Evolutionary conservation across 352 stramenopile genomes (phyloP).

Genomic region (Phytophthora syringae): DNA sequence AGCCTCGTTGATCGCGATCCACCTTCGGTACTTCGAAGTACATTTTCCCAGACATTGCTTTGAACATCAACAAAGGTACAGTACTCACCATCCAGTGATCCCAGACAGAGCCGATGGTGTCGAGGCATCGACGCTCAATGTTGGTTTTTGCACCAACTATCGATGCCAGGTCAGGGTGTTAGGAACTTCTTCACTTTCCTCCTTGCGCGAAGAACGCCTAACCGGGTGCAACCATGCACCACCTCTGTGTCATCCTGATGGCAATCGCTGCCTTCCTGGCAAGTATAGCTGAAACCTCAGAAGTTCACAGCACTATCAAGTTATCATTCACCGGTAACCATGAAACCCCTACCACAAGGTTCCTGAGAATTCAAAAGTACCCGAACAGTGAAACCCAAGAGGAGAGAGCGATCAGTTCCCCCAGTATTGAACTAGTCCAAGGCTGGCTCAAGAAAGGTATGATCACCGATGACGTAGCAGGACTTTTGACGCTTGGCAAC

Average conservation of each 20-base stretch:
- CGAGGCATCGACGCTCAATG: too few species aligned
- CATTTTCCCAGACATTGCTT: too few species aligned
- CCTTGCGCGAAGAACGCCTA: too few species aligned
- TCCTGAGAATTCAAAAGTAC: not conserved
- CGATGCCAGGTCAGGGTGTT: too few species aligned
- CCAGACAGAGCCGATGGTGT: too few species aligned
- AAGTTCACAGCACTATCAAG: too few species aligned
- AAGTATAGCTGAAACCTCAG: not conserved
- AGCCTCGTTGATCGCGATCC: too few species aligned
- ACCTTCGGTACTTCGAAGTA: too few species aligned
- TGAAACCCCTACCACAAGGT: not conserved
- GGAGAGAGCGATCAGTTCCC: slow-evolving; percentile 4
- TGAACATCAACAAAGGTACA: too few species aligned
- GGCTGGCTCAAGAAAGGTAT: slow-evolving; percentile 14
- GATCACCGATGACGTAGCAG: slow-evolving; percentile 1
- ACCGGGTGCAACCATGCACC: not conserved
- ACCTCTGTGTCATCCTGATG: not conserved
- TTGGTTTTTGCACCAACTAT: too few species aligned
- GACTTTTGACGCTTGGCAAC: slow-evolving; percentile 7
- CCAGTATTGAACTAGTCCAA: slow-evolving; percentile 8
- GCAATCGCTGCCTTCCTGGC: not conserved
- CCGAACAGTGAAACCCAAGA: not conserved
- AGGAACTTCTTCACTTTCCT: too few species aligned
- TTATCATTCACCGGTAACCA: not conserved
- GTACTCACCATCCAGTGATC: too few species aligned